Base-by-base conservation (phyloP, 352 stramenopile species). In the Phytophthora citrophthora region DNA sequence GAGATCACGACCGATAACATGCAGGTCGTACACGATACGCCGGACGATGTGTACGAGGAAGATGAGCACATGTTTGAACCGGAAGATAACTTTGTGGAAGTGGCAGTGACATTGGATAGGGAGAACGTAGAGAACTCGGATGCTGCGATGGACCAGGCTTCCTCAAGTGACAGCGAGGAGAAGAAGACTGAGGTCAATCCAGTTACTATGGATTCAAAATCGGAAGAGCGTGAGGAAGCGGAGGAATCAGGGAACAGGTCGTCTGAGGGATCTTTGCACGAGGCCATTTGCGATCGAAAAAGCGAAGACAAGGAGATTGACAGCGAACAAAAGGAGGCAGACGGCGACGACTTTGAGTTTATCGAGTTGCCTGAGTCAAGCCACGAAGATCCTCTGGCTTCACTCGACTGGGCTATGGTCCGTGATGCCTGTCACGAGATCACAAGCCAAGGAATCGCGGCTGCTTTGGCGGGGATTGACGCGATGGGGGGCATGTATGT, bases 11-110 rank as follows among this genome's bases (percentile, higher is more conserved):
- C 5, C 9, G 18, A 54, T 26, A 32, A 4, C 29, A 49, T 5
- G 15, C 23, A 36, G 4, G 16, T 8, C 31, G 13, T 23, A 10
- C 38, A 29, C 24, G 46, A 40, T 31, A 26, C 24, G n/a, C 38
- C 48, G 18, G 64, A 72, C 45, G 54, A 74, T 24, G 51, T 13
- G 10, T 74, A 70, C 34, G 60, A 70, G 27, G 48, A 70, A 31
- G 65, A 69, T 26, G 47, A 65, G 8, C 52, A 58, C 13, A 43
- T 24, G 24, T 70, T 74, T 70, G 49, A 74, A 29, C 32, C 59
- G 26, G 60, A 70, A 62, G 64, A 56, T 20, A 67, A 11, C 9
- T 20, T 40, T 44, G 40, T 60, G 26, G 63, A 67, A 8, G 39
- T 48, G 47, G 48, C n/a, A 5, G 27, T 56, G 27, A 24, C 27